A percentile compares a stretch with the other conserved stretches of the same genome.
Evolutionary conservation across 805 yeast species (phyloP).

Genomic region (Zygosaccharomyces rouxii): DNA sequence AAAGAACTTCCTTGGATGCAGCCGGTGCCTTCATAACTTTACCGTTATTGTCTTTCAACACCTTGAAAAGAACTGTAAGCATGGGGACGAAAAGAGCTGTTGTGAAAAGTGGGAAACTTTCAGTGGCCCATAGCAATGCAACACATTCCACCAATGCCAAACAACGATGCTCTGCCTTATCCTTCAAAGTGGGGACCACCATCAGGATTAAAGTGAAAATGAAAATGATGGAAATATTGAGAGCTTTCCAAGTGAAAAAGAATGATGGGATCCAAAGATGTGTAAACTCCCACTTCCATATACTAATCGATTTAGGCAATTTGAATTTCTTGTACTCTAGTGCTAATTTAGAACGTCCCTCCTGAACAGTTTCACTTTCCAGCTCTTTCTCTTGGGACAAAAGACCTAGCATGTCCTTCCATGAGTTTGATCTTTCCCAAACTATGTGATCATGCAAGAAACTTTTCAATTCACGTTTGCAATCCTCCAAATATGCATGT

Average conservation of each 20-base stretch:
- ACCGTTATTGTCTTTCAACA: constrained; percentile 48
- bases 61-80: constrained; percentile 64
- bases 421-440: constrained; percentile 93
- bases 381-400: constrained; percentile 47
- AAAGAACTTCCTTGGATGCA: constrained; percentile 64
- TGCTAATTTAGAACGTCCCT: constrained; percentile 22
- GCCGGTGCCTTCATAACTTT: constrained; percentile 57
- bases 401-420: constrained; percentile 91
- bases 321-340: constrained; percentile 34
- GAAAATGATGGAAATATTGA: constrained; percentile 46
- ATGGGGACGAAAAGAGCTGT: constrained; percentile 84
- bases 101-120: constrained; percentile 87
- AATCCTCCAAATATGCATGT: constrained; percentile 37
- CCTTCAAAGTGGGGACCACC: constrained; percentile 58
- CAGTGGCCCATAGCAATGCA: constrained; percentile 90
- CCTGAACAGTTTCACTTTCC: constrained; percentile 9
- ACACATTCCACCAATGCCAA: constrained; percentile 60
- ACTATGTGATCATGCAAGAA: constrained; percentile 84
- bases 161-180: constrained; percentile 56
- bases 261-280: constrained; percentile 44
- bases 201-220: constrained; percentile 51
- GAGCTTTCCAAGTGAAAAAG: constrained; percentile 44
- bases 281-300: constrained; percentile 27
- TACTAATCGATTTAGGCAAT: constrained; percentile 31
- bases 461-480: constrained; percentile 52